phyloP scores from a whole-genome alignment of 1,284 basidiomycete species.

The Puccinia brachypodii region DNA sequence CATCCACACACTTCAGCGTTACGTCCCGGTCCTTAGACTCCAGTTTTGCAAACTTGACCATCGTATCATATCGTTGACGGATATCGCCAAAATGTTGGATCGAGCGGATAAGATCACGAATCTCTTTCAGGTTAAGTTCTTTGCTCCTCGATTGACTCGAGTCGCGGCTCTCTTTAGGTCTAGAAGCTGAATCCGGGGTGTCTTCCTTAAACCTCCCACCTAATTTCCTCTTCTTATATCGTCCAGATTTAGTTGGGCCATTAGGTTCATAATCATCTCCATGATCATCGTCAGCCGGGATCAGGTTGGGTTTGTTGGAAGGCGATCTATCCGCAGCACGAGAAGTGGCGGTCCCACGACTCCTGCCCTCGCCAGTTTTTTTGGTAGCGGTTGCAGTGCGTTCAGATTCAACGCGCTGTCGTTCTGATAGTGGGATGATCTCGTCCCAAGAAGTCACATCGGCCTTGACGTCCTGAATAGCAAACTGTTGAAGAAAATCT shows the following conservation, averaged over 20 bases:
- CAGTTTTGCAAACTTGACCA: conserved; percentile 89
- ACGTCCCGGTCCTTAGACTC: conserved; percentile 91
- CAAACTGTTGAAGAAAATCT: conserved; percentile 91
- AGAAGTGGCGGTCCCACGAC: conserved; percentile 66
- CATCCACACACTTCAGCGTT: conserved; percentile 86
- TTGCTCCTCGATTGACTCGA: conserved; percentile 64
- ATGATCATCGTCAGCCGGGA: conserved; percentile 46
- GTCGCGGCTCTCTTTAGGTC: conserved; percentile 30
- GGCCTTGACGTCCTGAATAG: conserved; percentile 96
- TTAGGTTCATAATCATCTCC: conserved; percentile 58
- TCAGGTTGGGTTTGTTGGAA: conserved; percentile 46
- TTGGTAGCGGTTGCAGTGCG: conserved; percentile 62
- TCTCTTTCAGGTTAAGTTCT: conserved; percentile 94
- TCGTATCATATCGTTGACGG: conserved; percentile 86
- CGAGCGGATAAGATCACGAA: conserved; percentile 91
- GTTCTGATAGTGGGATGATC: conserved; percentile 92
- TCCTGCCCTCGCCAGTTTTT: conserved; percentile 61
- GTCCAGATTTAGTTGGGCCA: conserved; percentile 64
- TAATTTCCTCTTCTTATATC: conserved; percentile 49
- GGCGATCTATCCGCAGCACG: conserved; percentile 66
- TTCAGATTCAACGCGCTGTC: conserved; percentile 71
- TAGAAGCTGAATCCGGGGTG: conserved; percentile 67
- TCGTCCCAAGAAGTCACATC: conserved; percentile 95
- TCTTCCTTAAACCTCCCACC: conserved; percentile 48
- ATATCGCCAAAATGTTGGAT: conserved; percentile 98